A percentile compares a stretch with the other conserved stretches of the same genome.
Evolutionary conservation across 1,139 yeast species (phyloP).

Genomic region (Zygosaccharomyces pseudobailii): DNA sequence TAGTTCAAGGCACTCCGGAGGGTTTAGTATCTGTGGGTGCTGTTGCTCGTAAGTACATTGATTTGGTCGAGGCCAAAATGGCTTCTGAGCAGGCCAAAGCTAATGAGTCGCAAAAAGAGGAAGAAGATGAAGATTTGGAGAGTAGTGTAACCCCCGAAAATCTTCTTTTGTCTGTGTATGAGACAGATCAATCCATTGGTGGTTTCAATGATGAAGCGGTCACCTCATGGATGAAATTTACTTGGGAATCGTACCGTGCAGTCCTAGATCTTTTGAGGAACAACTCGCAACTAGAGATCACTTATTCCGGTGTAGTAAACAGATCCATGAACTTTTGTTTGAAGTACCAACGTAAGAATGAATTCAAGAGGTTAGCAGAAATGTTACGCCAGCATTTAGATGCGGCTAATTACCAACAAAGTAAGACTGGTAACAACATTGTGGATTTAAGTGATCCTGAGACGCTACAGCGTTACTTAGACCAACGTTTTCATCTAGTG

Average conservation of each 20-base stretch:
- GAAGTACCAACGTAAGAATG: conserved; percentile 83
- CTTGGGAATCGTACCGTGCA: conserved; percentile 96
- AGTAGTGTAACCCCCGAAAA: conserved; percentile 86
- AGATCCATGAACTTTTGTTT: conserved; percentile 91
- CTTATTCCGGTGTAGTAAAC: conserved; percentile 78
- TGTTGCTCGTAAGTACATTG: conserved; percentile 70
- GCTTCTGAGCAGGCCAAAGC: conserved; percentile 72
- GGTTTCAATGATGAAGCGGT: conserved; percentile 88
- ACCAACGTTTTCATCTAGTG: conserved; percentile 88
- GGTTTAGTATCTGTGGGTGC: conserved; percentile 76
- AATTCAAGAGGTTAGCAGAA: conserved; percentile 92
- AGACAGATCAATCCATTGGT: conserved; percentile 69
- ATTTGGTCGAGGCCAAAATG: conserved; percentile 79
- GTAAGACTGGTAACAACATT: conserved; percentile 38
- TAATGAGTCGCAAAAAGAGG: conserved; percentile 39
- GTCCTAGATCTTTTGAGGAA: conserved; percentile 86
- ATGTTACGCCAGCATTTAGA: conserved; percentile 86
- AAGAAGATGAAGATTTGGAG: conserved; percentile 61
- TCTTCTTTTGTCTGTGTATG: conserved; percentile 81
- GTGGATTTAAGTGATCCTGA: conserved; percentile 86
- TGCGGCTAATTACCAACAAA: conserved; percentile 57
- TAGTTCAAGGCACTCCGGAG: conserved; percentile 69
- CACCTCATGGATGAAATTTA: conserved; percentile 92
- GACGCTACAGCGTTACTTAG: conserved; percentile 89
- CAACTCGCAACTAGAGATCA: conserved; percentile 82